A percentile compares a stretch with the other conserved stretches of the same genome.
phyloP scores from a whole-genome alignment of 352 stramenopile genomes.

The Phytophthora syringae region DNA sequence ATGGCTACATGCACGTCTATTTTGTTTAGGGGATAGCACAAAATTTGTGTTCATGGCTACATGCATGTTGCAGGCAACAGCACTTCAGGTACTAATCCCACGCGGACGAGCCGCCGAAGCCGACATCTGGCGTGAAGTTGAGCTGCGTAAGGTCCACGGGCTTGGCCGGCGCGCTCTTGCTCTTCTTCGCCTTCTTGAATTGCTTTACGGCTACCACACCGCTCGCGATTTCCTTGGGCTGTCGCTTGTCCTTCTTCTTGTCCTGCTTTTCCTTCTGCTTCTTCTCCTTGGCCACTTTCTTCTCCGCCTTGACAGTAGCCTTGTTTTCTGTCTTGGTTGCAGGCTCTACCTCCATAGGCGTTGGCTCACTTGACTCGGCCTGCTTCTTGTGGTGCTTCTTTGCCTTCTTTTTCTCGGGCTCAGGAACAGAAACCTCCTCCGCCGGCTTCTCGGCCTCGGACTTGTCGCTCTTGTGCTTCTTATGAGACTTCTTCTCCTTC shows the following conservation, averaged over 20 bases:
- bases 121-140: slow-evolving; percentile 70
- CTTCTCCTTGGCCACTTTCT: slow-evolving; percentile 35
- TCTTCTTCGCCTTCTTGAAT: slow-evolving; percentile 73
- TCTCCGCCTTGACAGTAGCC: slow-evolving; percentile 30
- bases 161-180: slow-evolving; percentile 33
- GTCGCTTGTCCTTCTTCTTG: slow-evolving; percentile 51
- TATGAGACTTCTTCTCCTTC: slow-evolving; percentile 39
- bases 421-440: slow-evolving; percentile 4
- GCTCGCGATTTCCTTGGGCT: slow-evolving; percentile 74
- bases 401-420: slow-evolving; percentile 30
- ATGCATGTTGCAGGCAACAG: no score
- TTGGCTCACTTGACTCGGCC: not conserved
- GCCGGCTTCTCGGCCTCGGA: slow-evolving; percentile 2
- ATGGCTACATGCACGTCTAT: not conserved
- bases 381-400: slow-evolving; percentile 33
- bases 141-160: slow-evolving; percentile 63
- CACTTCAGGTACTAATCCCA: slow-evolving; percentile 57
- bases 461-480: slow-evolving; percentile 40
- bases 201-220: slow-evolving; percentile 81
- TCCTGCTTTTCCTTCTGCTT: slow-evolving; percentile 34
- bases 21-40: not conserved
- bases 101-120: slow-evolving; percentile 69
- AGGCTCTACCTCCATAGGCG: slow-evolving; percentile 34
- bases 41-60: slow-evolving; percentile 3
- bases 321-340: slow-evolving; percentile 19